A percentile compares a stretch with the other conserved stretches of the same genome.
phyloP scores from a whole-genome alignment of 352 stramenopile genomes.

The Globisporangium yorkense region DNA sequence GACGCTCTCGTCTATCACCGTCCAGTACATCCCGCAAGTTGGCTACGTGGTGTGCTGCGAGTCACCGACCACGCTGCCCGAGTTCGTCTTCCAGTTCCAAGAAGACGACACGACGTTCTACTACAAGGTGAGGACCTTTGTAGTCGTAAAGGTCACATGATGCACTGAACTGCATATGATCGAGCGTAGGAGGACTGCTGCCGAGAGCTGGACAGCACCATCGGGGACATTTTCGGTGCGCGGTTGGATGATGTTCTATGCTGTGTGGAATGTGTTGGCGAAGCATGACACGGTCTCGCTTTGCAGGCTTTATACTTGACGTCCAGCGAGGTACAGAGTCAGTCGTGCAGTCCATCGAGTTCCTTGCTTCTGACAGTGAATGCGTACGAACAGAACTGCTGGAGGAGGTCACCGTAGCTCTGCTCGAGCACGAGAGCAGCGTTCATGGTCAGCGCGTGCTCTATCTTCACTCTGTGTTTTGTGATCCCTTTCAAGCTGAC shows the following conservation, averaged over 20 bases:
- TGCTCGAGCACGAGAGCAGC: conserved; percentile 65
- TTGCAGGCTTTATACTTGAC: conserved; percentile 71
- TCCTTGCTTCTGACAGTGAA: not conserved
- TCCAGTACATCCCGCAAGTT: conserved; percentile 86
- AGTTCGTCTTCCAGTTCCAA: conserved; percentile 87
- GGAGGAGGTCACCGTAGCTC: conserved; percentile 63
- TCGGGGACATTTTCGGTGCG: conserved; percentile 79
- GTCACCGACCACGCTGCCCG: conserved; percentile 49
- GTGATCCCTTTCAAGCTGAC: not conserved
- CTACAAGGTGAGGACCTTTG: conserved; percentile 58
- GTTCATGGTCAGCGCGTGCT: conserved; percentile 40
- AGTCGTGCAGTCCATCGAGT: not conserved
- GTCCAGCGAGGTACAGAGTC: conserved; percentile 54
- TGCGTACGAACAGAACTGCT: conserved; percentile 39
- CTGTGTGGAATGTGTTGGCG: not conserved
- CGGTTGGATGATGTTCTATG: not conserved
- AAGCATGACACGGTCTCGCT: conserved; percentile 3
- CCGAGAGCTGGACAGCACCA: conserved; percentile 68
- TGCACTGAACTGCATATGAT: not conserved
- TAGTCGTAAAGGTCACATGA: not conserved
- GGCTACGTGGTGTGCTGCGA: conserved; percentile 84
- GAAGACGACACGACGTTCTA: conserved; percentile 84
- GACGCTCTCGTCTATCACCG: conserved; percentile 62
- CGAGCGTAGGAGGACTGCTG: conserved; percentile 58
- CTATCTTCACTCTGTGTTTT: not conserved